A percentile compares a stretch with the other conserved stretches of the same genome.
These are phyloP conservation scores for Wickerhamiella azymoides DNA, from an alignment of 805 yeast species.

Conservation along the genomic window DNA sequence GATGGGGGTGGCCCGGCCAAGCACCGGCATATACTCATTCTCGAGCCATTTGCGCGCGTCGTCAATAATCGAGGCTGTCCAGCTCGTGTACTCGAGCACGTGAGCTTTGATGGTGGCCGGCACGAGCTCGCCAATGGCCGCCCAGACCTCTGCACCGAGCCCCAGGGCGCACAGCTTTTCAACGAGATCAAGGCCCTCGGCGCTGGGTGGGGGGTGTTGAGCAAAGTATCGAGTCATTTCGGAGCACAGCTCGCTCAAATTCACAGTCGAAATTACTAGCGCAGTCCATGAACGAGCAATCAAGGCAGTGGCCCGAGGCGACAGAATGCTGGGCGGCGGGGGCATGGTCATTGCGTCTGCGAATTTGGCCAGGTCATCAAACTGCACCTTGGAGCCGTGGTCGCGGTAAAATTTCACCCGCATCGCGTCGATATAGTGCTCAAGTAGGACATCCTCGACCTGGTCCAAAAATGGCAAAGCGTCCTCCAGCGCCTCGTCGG, in stretches of 20 bases:
- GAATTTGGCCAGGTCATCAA: not conserved
- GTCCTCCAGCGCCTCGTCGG: constrained; percentile 2
- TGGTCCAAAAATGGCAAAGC: not conserved
- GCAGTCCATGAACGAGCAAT: constrained; percentile 15
- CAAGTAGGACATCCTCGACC: constrained; percentile 3
- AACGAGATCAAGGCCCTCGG: not conserved
- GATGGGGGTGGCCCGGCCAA: constrained; percentile 1
- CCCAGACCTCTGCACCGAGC: constrained; percentile 15
- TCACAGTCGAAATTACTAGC: constrained; percentile 13
- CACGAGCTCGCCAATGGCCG: constrained; percentile 13
- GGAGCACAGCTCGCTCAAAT: constrained; percentile 7
- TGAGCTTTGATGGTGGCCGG: constrained; percentile 12
- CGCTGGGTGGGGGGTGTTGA: not conserved
- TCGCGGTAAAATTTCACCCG: not conserved
- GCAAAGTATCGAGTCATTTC: constrained; percentile 7
- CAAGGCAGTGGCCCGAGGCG: not conserved
- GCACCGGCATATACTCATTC: constrained; percentile 3
- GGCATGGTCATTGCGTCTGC: constrained; percentile 1
- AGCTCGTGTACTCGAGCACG: constrained; percentile 10
- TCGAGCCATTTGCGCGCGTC: constrained; percentile 11
- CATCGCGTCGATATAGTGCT: constrained; percentile 4
- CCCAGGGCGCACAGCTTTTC: constrained; percentile 14
- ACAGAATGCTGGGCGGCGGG: not conserved
- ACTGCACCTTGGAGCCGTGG: not conserved
- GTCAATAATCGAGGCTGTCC: constrained; percentile 12